A percentile compares a stretch with the other conserved stretches of the same genome.
These are phyloP conservation scores for Pseudogymnoascus sp. DNA, from an alignment of 2,329 filamentous ascomycete genomes.

Conservation along the genomic window DNA sequence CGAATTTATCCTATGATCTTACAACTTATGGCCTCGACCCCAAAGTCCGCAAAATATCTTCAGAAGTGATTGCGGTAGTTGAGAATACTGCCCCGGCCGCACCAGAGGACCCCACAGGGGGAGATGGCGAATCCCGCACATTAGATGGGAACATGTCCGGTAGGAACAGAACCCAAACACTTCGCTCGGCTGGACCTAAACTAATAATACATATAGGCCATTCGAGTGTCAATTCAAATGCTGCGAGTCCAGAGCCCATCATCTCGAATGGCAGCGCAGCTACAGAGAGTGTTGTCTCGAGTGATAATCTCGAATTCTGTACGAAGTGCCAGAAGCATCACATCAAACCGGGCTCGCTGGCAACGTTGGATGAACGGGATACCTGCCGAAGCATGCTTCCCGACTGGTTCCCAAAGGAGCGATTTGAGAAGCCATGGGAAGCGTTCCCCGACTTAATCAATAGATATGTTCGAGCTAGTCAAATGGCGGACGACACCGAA, in stretches of 20 bases:
- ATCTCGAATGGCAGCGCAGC: conserved; percentile 13
- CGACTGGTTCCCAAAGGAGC: conserved; percentile 22
- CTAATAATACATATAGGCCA: background rate
- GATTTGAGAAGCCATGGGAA: conserved; percentile 17
- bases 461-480: conserved; percentile 15
- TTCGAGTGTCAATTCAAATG: background rate
- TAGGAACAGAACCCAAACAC: background rate
- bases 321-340: conserved; percentile 21
- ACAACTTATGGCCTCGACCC: background rate
- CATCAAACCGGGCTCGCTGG: conserved; percentile 19
- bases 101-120: background rate
- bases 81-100: too few species aligned
- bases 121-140: background rate
- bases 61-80: background rate
- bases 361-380: conserved; percentile 21
- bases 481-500: conserved; percentile 11
- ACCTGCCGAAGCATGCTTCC: conserved; percentile 22
- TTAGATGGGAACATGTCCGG: background rate
- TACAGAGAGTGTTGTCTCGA: conserved; percentile 2
- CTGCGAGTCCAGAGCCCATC: background rate
- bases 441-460: conserved; percentile 16
- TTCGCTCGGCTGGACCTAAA: background rate
- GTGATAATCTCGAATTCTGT: conserved; percentile 18
- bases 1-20: background rate
- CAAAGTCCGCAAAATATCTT: background rate